These are phyloP conservation scores for Dalechampia spathulata DNA, from an alignment of 441 rosid genomes.

Conservation along the genomic window DNA sequence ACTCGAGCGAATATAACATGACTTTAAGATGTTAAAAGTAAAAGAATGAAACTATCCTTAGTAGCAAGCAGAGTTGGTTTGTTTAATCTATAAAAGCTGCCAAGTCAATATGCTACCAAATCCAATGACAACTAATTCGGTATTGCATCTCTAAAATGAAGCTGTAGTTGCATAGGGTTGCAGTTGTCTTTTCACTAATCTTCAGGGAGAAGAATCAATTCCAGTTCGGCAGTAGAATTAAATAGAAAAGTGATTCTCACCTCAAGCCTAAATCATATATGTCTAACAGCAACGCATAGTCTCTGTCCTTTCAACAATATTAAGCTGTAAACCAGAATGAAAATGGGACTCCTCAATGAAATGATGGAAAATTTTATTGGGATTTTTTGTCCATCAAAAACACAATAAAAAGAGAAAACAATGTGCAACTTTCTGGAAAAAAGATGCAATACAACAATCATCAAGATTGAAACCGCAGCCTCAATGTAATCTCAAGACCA, in stretches of 20 bases:
- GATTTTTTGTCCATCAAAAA: neutral
- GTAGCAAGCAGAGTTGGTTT: neutral
- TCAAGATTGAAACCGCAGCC: neutral
- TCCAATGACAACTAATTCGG: too few species aligned
- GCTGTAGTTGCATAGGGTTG: too few species aligned
- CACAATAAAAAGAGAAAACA: too few species aligned
- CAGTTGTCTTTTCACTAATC: too few species aligned
- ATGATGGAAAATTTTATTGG: neutral
- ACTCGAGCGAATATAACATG: neutral
- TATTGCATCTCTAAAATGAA: too few species aligned
- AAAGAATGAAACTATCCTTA: neutral
- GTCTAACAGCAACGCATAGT: neutral
- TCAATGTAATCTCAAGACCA: neutral
- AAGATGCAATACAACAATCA: neutral
- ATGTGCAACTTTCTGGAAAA: neutral
- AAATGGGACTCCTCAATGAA: neutral
- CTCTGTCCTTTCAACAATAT: neutral
- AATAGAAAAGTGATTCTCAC: too few species aligned
- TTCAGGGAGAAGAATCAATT: too few species aligned
- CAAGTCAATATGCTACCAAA: constrained; percentile 19
- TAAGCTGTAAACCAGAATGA: neutral
- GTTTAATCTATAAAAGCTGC: constrained; percentile 14
- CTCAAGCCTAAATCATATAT: too few species aligned
- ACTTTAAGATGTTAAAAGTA: neutral
- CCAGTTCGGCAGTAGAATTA: too few species aligned